Conservation (phyloP, 208 protist genomes). For the Herpetomonas samuelpessoai region DNA sequence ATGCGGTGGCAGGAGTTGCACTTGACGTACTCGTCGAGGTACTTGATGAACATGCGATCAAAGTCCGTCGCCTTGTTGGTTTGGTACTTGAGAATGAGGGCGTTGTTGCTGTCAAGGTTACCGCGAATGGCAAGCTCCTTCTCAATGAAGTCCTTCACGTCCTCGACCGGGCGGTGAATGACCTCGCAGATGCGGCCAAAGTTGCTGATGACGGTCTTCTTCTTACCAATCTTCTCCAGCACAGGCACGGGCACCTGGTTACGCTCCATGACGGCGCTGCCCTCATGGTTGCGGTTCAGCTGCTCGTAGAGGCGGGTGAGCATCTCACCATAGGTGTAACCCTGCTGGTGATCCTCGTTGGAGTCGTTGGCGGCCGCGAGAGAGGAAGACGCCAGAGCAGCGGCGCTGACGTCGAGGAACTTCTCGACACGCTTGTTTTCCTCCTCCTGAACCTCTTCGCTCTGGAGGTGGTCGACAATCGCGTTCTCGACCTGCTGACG, state of each 20-base stretch:
- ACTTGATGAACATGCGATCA: constrained; percentile 81
- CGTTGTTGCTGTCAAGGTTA: constrained; percentile 81
- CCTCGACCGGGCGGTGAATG: constrained; percentile 81
- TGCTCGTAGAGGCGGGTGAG: constrained; percentile 60
- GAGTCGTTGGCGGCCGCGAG: constrained; percentile 14
- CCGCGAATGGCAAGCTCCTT: constrained; percentile 88
- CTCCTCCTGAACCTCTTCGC: constrained; percentile 29
- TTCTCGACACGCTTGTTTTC: constrained; percentile 42
- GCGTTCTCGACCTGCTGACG: constrained; percentile 42
- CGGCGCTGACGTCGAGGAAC: constrained; percentile 44
- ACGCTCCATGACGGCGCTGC: constrained; percentile 58
- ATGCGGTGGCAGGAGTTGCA: constrained; percentile 88
- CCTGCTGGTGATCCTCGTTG: constrained; percentile 20
- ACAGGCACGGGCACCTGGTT: constrained; percentile 81
- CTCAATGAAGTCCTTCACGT: constrained; percentile 90
- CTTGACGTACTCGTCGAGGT: constrained; percentile 90
- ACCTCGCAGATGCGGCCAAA: constrained; percentile 88
- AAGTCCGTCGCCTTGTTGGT: constrained; percentile 81
- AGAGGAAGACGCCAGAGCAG: not conserved
- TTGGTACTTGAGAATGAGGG: constrained; percentile 88
- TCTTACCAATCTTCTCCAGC: constrained; percentile 85
- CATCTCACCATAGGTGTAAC: constrained; percentile 78
- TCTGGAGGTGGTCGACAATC: constrained; percentile 47
- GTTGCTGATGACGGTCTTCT: constrained; percentile 91
- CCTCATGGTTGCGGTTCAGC: constrained; percentile 70